These are phyloP conservation scores for Melastoma malabathricum DNA, from an alignment of 345 rosid species.

Conservation along the genomic window DNA sequence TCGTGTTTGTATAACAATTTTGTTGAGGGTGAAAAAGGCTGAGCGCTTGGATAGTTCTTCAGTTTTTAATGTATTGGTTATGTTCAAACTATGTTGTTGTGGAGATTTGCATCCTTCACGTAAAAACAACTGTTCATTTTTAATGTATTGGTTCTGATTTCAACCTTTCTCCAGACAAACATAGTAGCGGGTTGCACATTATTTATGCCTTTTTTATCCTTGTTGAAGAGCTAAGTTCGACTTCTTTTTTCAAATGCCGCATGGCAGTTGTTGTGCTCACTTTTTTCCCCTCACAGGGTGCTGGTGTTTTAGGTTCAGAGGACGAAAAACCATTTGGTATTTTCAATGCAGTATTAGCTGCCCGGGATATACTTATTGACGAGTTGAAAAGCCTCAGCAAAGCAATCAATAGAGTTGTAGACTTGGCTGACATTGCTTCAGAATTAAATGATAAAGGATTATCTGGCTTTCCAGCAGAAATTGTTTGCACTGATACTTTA, in stretches of 20 bases:
- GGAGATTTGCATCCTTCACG: too few relatives aligned
- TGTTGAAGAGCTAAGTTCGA: too few relatives aligned
- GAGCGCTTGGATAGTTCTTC: too few relatives aligned
- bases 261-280: background rate
- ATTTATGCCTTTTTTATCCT: too few relatives aligned
- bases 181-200: too few relatives aligned
- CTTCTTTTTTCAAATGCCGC: background rate
- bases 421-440: constrained; percentile 42
- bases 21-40: too few relatives aligned
- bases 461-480: constrained; percentile 23
- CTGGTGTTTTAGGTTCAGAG: constrained; percentile 15
- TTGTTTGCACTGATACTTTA: constrained; percentile 19
- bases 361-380: constrained; percentile 49
- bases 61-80: too few relatives aligned
- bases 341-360: constrained; percentile 55
- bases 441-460: constrained; percentile 31
- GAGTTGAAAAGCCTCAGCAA: constrained; percentile 57
- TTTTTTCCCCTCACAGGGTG: background rate
- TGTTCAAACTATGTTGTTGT: too few relatives aligned
- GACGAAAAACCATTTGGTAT: constrained; percentile 31
- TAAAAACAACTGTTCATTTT: too few relatives aligned
- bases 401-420: constrained; percentile 33
- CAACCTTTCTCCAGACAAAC: too few relatives aligned
- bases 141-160: too few relatives aligned
- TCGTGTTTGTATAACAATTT: too few relatives aligned